Evolutionary conservation across 164 flowering plant species (phyloP).

Genomic region (Stephania japonica): DNA sequence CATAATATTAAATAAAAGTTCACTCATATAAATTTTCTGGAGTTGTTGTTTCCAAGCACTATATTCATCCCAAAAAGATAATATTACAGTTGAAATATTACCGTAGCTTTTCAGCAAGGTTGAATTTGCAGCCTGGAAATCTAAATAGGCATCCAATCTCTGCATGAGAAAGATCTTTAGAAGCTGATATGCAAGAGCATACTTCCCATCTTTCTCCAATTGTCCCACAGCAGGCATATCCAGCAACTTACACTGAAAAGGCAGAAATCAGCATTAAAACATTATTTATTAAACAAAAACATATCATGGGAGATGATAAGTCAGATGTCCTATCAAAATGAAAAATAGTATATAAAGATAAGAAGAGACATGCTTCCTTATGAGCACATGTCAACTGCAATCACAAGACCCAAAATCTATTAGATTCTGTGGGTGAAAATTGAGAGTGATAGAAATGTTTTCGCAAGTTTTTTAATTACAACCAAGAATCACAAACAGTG

Average conservation of each 20-base stretch:
- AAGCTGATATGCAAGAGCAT: slow-evolving; percentile 68
- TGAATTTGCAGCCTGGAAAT: slow-evolving; percentile 74
- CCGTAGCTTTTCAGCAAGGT: slow-evolving; percentile 63
- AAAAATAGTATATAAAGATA: neutral
- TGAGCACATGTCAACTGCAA: neutral
- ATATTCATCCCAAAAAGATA: neutral
- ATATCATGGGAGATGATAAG: neutral
- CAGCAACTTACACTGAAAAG: slow-evolving; percentile 83
- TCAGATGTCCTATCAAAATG: no score
- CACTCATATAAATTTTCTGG: neutral
- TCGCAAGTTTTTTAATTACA: no score
- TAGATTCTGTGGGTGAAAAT: neutral
- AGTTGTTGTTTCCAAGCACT: neutral
- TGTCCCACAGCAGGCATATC: slow-evolving; percentile 87
- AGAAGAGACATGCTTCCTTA: neutral
- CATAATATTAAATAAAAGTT: neutral
- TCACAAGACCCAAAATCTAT: neutral
- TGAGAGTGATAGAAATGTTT: no score
- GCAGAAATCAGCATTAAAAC: neutral
- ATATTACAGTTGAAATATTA: slow-evolving; percentile 15
- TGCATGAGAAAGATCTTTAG: slow-evolving; percentile 76
- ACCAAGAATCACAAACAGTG: no score
- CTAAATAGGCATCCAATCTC: slow-evolving; percentile 76
- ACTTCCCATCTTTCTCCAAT: slow-evolving; percentile 78
- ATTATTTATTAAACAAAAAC: neutral